Evolutionary conservation across 352 stramenopile species (phyloP).

Genomic region (Globisporangium parvum): DNA sequence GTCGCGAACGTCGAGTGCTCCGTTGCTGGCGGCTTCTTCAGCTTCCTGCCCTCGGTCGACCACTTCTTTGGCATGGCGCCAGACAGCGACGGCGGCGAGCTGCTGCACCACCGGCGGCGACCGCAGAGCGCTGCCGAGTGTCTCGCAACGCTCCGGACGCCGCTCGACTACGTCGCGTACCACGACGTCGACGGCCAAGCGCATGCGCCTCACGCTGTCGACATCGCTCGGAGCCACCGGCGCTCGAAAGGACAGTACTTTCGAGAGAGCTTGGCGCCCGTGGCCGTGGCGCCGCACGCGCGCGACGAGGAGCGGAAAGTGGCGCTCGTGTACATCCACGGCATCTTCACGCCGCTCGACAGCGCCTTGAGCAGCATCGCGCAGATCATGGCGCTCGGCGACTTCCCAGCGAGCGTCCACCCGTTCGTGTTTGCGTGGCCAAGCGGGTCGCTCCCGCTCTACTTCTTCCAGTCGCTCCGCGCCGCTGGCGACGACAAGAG

Average conservation of each 20-base stretch:
- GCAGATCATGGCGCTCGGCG: slow-evolving; percentile 19
- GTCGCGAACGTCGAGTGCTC: slow-evolving; percentile 39
- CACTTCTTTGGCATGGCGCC: slow-evolving; percentile 15
- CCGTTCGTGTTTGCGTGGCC: slow-evolving; percentile 22
- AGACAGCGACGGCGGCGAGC: neutral
- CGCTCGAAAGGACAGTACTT: slow-evolving; percentile 14
- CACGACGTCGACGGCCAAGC: slow-evolving; percentile 16
- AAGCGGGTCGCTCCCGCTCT: slow-evolving; percentile 15
- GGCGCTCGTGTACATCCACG: slow-evolving; percentile 21
- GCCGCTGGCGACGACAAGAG: slow-evolving; percentile 10
- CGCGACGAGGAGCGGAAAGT: slow-evolving; percentile 4
- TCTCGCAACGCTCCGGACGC: slow-evolving; percentile 11
- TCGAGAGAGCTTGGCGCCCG: slow-evolving; percentile 10
- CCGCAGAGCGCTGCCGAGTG: slow-evolving; percentile 17
- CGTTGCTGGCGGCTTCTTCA: slow-evolving; percentile 20
- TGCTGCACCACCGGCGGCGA: slow-evolving; percentile 4
- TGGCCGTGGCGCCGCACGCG: neutral
- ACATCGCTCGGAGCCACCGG: neutral
- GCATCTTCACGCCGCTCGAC: slow-evolving; percentile 16
- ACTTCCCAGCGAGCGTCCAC: slow-evolving; percentile 16
- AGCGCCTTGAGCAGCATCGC: slow-evolving; percentile 15
- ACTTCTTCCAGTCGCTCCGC: slow-evolving; percentile 14
- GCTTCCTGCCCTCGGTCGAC: slow-evolving; percentile 18
- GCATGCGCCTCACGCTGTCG: neutral
- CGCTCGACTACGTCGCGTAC: slow-evolving; percentile 22